Percentiles rank a stretch among this genome's conserved stretches.
These are phyloP conservation scores for Globisporangium cystogenes DNA, from an alignment of 352 stramenopile genomes.

Conservation along the genomic window DNA sequence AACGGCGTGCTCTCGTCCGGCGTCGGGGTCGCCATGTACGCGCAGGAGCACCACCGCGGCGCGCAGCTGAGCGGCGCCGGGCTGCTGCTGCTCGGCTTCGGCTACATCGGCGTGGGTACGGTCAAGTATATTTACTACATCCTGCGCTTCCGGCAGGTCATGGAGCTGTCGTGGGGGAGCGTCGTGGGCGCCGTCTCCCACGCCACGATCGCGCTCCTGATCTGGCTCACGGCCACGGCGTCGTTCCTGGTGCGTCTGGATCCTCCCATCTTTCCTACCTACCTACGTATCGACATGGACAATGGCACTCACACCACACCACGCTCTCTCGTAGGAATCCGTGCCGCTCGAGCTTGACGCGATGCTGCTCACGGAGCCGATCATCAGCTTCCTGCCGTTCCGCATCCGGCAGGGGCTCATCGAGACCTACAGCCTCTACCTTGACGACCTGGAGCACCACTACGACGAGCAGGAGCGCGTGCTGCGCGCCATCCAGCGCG, in stretches of 20 bases:
- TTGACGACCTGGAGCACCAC: conserved; percentile 83
- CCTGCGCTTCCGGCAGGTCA: conserved; percentile 80
- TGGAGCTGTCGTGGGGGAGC: conserved; percentile 83
- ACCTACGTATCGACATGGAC: no score
- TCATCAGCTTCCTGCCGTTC: conserved; percentile 75
- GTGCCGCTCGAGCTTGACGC: conserved; percentile 81
- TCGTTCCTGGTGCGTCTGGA: conserved; percentile 77
- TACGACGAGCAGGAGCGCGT: conserved; percentile 79
- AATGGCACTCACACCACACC: no score
- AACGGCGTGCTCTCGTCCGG: conserved; percentile 80
- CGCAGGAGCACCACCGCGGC: conserved; percentile 82
- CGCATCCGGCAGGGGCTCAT: conserved; percentile 85
- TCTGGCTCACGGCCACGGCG: conserved; percentile 80
- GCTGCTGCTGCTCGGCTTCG: conserved; percentile 76
- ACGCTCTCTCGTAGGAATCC: conserved; percentile 46
- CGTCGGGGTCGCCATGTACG: conserved; percentile 85
- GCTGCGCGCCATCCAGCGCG: conserved; percentile 68
- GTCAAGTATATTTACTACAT: conserved; percentile 91
- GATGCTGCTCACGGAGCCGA: conserved; percentile 79
- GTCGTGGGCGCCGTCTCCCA: conserved; percentile 81
- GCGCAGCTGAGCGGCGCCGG: conserved; percentile 77
- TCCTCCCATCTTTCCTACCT: no score
- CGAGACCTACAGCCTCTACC: conserved; percentile 84
- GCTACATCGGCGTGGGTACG: conserved; percentile 84
- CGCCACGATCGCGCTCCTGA: conserved; percentile 72